Evolutionary conservation across 2,329 filamentous ascomycete genomes (phyloP), one percentile per base, ranked within the genome.

Genomic region (Sclerotinia minor): DNA sequence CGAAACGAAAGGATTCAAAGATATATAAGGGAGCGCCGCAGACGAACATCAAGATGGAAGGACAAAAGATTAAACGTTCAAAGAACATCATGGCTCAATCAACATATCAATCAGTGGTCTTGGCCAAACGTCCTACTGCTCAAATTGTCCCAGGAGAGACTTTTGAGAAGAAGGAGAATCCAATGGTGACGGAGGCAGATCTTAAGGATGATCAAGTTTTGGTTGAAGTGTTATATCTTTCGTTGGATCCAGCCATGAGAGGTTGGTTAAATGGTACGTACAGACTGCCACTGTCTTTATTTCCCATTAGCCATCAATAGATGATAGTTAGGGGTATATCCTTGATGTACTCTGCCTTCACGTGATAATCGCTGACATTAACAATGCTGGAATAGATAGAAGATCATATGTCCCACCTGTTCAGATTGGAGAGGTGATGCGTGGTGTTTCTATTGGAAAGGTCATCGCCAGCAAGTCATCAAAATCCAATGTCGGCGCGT

Each of bases 181-280:
- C 84, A 1, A 81, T 85, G 5, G 77, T 81, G 8, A 73, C 76
- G 1, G 78, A 79, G 50, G 73, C 76, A 1, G 81, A 85, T 69
- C 81, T 90, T 53, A 83, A 88, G 76, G 83, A 87, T 80, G 88
- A 88, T 71, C 80, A 92, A 75, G 81, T 92, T 67, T 82, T 92
- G 63, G 78, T 86, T 55, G 83, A 86, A 76, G 76, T 78, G 0
- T 78, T 89, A 69, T 92, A 91, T 75, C 81, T 91, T 55, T 89
- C 87, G 13, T 81, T 92, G 50, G 90, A 92, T 78, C 89, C 90
- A 1, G 89, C 89, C n/a, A 92, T 92, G 89, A 84, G 90, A 73
- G 86, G 86, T 68, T 92, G 88, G 88, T 78, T 92, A 26, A 89
- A 85, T 70, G 83, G 83, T 85, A 72, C 44, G 79, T 75, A 38